Percentiles rank a stretch among this genome's conserved stretches.
phyloP scores from a whole-genome alignment of 2,329 filamentous ascomycete species.

The Zasmidium cellare region DNA sequence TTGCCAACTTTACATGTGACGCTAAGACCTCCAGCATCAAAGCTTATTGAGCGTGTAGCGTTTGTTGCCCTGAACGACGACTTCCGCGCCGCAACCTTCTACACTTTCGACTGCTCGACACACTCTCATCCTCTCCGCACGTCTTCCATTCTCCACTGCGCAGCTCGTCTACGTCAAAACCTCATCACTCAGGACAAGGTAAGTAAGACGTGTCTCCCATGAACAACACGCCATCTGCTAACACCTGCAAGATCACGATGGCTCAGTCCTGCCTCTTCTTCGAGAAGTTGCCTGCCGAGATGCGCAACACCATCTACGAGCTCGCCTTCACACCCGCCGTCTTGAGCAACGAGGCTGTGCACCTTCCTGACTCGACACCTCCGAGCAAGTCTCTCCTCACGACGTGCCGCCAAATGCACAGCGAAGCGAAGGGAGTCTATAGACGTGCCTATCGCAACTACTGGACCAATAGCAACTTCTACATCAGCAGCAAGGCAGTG shows the following conservation, averaged over 20 bases:
- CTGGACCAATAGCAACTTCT: neutral
- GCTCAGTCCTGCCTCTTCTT: neutral
- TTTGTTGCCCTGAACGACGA: too few relatives aligned
- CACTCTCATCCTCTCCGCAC: too few relatives aligned
- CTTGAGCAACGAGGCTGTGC: neutral
- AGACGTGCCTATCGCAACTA: neutral
- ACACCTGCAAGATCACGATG: neutral
- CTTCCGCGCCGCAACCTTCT: too few relatives aligned
- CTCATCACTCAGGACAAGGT: too few relatives aligned
- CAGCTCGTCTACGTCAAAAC: too few relatives aligned
- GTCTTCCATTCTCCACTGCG: too few relatives aligned
- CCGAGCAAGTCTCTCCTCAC: neutral
- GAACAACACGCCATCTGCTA: neutral
- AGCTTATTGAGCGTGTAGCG: too few relatives aligned
- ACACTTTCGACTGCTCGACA: too few relatives aligned
- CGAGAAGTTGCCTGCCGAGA: neutral
- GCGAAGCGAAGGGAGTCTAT: conserved; percentile 1
- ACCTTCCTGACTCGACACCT: neutral
- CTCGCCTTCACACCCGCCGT: neutral
- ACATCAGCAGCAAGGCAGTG: too few relatives aligned
- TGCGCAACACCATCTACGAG: conserved; percentile 6
- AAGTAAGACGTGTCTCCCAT: neutral
- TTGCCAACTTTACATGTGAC: too few relatives aligned
- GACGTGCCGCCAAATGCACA: conserved; percentile 1
- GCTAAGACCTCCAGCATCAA: too few relatives aligned